Evolutionary conservation across 116 monocot genomes (phyloP).

Genomic region (Cymodocea nodosa): DNA sequence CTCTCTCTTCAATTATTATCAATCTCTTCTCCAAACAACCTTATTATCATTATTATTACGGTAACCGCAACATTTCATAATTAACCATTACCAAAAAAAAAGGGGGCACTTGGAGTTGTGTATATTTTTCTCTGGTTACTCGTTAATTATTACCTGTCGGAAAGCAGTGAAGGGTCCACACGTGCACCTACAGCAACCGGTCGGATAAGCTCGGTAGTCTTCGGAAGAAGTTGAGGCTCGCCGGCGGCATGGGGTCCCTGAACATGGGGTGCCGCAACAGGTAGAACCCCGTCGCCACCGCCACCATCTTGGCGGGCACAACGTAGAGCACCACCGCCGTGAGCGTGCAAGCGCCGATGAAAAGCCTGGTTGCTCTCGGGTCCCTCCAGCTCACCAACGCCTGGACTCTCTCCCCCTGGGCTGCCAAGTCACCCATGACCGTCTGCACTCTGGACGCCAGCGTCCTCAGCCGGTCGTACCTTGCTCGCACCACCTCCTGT

Average conservation of each 20-base stretch:
- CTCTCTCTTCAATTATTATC: too few species aligned
- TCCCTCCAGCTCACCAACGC: slow-evolving; percentile 96
- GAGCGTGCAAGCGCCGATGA: slow-evolving; percentile 59
- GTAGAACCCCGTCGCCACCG: slow-evolving; percentile 84
- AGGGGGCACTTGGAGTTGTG: too few species aligned
- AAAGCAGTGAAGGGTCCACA: neutral
- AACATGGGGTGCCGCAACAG: slow-evolving; percentile 93
- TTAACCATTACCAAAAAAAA: too few species aligned
- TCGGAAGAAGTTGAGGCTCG: slow-evolving; percentile 78
- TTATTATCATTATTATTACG: too few species aligned
- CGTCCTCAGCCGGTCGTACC: slow-evolving; percentile 68
- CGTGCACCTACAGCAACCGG: slow-evolving; percentile 42
- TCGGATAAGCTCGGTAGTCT: slow-evolving; percentile 86
- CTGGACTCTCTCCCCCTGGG: slow-evolving; percentile 92
- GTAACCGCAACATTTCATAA: too few species aligned
- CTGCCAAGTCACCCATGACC: slow-evolving; percentile 89
- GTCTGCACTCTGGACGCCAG: slow-evolving; percentile 73
- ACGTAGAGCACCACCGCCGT: slow-evolving; percentile 61
- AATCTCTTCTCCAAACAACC: too few species aligned
- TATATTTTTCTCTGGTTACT: too few species aligned
- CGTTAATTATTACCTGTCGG: neutral
- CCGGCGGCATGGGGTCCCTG: slow-evolving; percentile 87
- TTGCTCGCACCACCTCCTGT: slow-evolving; percentile 29
- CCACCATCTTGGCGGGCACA: slow-evolving; percentile 89
- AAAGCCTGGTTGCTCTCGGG: slow-evolving; percentile 80